These are phyloP conservation scores for Wickerhamomyces bovis DNA, from an alignment of 805 yeast species.

Conservation along the genomic window DNA sequence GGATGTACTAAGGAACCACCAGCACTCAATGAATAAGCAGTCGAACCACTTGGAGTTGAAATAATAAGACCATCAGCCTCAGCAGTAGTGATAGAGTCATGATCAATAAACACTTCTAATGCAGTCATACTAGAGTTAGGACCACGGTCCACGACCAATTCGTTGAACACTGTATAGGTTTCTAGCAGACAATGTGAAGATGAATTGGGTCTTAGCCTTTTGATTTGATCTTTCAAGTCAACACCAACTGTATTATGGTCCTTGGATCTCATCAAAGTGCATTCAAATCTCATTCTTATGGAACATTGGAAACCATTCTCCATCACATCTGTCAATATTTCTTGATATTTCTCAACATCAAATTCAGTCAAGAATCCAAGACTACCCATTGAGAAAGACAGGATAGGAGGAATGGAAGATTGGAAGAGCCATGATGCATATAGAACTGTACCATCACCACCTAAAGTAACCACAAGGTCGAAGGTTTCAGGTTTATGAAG, in stretches of 20 bases:
- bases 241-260: constrained; percentile 27
- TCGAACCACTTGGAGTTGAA: constrained; percentile 62
- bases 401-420: constrained; percentile 55
- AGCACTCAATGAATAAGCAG: constrained; percentile 47
- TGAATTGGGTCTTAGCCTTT: not conserved
- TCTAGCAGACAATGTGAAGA: constrained; percentile 23
- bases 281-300: constrained; percentile 44
- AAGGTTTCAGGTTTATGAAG: constrained; percentile 29
- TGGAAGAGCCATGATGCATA: constrained; percentile 59
- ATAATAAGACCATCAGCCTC: constrained; percentile 63
- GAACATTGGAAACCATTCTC: constrained; percentile 41
- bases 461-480: constrained; percentile 58
- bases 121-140: constrained; percentile 47
- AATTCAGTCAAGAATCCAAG: constrained; percentile 58
- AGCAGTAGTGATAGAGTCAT: constrained; percentile 48
- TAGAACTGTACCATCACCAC: constrained; percentile 70
- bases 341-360: constrained; percentile 34
- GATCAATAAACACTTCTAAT: constrained; percentile 43
- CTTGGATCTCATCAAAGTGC: constrained; percentile 24
- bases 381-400: constrained; percentile 61
- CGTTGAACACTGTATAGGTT: constrained; percentile 31
- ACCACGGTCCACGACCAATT: constrained; percentile 46
- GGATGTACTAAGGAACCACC: constrained; percentile 53
- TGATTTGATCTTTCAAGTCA: constrained; percentile 23
- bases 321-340: constrained; percentile 31